Evolutionary conservation across 768 basidiomycete genomes (phyloP).

Genomic region (Termitomyces sp.): DNA sequence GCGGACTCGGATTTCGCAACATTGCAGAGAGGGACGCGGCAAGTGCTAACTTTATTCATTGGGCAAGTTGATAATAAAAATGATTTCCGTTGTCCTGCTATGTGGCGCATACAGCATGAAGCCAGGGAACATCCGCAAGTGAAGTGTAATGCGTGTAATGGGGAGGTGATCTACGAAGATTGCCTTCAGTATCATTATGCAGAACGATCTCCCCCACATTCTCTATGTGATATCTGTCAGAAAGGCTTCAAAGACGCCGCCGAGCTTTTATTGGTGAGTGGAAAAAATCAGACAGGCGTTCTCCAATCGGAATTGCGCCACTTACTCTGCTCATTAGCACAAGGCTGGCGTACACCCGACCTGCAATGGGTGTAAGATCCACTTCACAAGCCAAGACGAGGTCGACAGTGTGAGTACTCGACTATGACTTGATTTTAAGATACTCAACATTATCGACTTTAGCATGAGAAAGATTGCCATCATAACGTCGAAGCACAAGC

Average conservation of each 20-base stretch:
- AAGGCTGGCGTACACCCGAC: not conserved
- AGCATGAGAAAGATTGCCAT: not conserved
- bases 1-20: conserved; percentile 5
- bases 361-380: not conserved
- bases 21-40: not conserved
- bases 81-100: not conserved
- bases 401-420: not conserved
- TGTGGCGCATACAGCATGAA: conserved; percentile 2
- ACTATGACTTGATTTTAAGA: not conserved
- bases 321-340: not conserved
- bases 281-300: not conserved
- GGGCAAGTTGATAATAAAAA: not conserved
- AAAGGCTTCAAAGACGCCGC: not conserved
- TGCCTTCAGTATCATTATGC: not conserved
- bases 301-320: not conserved
- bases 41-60: not conserved
- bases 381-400: not conserved
- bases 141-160: not conserved
- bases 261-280: not conserved
- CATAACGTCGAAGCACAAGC: not conserved
- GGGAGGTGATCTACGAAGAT: not conserved
- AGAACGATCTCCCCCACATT: not conserved
- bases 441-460: not conserved
- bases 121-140: not conserved
- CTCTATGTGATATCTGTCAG: not conserved